Base-by-base conservation (phyloP, 495 filamentous ascomycete species). In the Penicillium crystallinum region DNA sequence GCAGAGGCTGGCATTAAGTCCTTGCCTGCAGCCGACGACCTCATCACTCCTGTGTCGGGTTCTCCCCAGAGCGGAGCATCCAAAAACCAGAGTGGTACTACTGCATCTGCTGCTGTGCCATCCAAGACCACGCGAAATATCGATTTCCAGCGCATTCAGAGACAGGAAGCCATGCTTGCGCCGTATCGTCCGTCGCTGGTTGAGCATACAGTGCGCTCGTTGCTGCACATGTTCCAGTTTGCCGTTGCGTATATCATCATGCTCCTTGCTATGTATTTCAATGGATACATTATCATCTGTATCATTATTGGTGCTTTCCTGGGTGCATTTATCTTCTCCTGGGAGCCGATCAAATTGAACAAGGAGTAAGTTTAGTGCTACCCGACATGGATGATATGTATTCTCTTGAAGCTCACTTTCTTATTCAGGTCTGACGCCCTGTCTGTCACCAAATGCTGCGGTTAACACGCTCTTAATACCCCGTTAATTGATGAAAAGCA, bases 211-310 rank as follows among this genome's bases (percentile, higher is more conserved):
- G 57, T 86, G n/a, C 79, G 86, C 2, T 80, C 84, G 0, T 31
- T 77, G 27, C 53, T 91, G 21, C 81, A 88, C 57, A 83, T 80
- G 72, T 6, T 80, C 17, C 85, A 88, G 55, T 87, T 89, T 59
- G 82, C 79, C 0, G 77, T 85, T 4, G 85, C 84, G 14, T 90
- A 89, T 59, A 79, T 88, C 58, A 65, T 88, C 49, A 87, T 89
- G 84, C 63, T 90, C 47, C 66, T 80, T n/a, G 78, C 81, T 6
- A 83, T 84, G 79, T 85, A 81, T 41, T 86, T 79, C 66, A 86
- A 86, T 46, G 83, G 74, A 23, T 86, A 83, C 56, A 73, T 84
- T 42, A 81, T 85, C 42, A 76, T 85, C 19, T 77, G 71, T 51
- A 84, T 86, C 53, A 69, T 86, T 35, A 75, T 87, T 31, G 84